These are phyloP conservation scores for Nemania sp. DNA, from an alignment of 2,329 filamentous ascomycete genomes.

Conservation along the genomic window DNA sequence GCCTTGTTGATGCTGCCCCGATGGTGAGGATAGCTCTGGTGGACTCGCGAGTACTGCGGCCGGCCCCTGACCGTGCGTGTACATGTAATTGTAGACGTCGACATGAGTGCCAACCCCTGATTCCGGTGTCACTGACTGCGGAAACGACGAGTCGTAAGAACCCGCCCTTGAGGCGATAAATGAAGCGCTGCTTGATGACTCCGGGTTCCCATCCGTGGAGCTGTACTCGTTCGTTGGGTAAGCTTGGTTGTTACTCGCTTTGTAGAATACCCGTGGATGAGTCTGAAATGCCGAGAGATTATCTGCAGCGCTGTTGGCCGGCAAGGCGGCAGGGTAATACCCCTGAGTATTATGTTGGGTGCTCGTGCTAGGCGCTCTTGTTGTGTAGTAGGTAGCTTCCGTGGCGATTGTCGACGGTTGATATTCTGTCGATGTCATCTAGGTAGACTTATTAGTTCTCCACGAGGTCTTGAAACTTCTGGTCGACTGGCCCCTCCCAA, in stretches of 20 bases:
- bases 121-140: slow-evolving; percentile 28
- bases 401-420: slow-evolving; percentile 30
- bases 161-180: slow-evolving; percentile 30
- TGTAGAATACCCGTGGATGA: slow-evolving; percentile 30
- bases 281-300: slow-evolving; percentile 29
- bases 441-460: slow-evolving; percentile 22
- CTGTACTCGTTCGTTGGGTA: slow-evolving; percentile 31
- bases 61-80: slow-evolving; percentile 32
- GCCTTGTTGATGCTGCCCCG: slow-evolving; percentile 23
- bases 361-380: slow-evolving; percentile 25
- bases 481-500: background rate
- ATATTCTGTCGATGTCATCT: slow-evolving; percentile 34
- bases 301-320: slow-evolving; percentile 26
- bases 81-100: slow-evolving; percentile 33
- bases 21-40: slow-evolving; percentile 26
- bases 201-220: slow-evolving; percentile 30
- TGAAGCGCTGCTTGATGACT: slow-evolving; percentile 30
- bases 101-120: slow-evolving; percentile 26
- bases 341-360: slow-evolving; percentile 29
- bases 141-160: slow-evolving; percentile 33
- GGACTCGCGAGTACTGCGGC: slow-evolving; percentile 24
- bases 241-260: slow-evolving; percentile 25
- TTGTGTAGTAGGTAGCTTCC: slow-evolving; percentile 32
- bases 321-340: slow-evolving; percentile 26
- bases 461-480: background rate